phyloP scores from a whole-genome alignment of 169 alveolate genomes.

The Cryptosporidium tyzzeri region DNA sequence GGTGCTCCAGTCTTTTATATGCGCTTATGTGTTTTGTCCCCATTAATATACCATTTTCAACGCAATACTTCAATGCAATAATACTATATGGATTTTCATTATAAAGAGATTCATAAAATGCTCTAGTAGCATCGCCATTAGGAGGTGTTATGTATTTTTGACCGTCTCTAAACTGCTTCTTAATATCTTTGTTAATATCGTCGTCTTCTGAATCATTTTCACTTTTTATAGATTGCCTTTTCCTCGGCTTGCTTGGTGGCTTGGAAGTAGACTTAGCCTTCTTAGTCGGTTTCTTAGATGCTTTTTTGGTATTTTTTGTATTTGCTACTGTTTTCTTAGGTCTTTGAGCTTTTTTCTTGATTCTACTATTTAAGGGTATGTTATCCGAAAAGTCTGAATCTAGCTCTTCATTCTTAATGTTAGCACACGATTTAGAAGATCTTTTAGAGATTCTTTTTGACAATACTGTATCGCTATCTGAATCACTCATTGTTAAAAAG shows the following conservation, averaged over 20 bases:
- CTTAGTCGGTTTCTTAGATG: conserved; percentile 38
- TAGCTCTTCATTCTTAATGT: not conserved
- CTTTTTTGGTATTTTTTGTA: not conserved
- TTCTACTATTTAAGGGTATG: conserved; percentile 2
- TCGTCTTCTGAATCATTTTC: conserved; percentile 77
- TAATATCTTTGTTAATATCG: conserved; percentile 79
- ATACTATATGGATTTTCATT: conserved; percentile 90
- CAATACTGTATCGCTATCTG: conserved; percentile 32
- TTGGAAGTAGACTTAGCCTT: not conserved
- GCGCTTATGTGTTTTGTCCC: conserved; percentile 47
- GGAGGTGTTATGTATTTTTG: conserved; percentile 92
- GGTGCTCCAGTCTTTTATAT: conserved; percentile 26
- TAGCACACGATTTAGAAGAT: not conserved
- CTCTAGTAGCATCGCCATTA: conserved; percentile 92
- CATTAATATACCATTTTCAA: conserved; percentile 55
- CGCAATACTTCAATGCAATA: conserved; percentile 86
- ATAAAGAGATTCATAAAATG: conserved; percentile 89
- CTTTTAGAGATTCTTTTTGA: conserved; percentile 30
- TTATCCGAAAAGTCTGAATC: conserved; percentile 20
- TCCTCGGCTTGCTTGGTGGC: not conserved
- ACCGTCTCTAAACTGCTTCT: conserved; percentile 85
- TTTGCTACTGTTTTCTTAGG: not conserved
- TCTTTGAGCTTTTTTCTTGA: not conserved
- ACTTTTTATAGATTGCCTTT: not conserved
- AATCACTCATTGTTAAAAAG: conserved; percentile 26